phyloP scores from a whole-genome alignment of 176 grass and related monocot genomes.

The Avena atlantica region DNA sequence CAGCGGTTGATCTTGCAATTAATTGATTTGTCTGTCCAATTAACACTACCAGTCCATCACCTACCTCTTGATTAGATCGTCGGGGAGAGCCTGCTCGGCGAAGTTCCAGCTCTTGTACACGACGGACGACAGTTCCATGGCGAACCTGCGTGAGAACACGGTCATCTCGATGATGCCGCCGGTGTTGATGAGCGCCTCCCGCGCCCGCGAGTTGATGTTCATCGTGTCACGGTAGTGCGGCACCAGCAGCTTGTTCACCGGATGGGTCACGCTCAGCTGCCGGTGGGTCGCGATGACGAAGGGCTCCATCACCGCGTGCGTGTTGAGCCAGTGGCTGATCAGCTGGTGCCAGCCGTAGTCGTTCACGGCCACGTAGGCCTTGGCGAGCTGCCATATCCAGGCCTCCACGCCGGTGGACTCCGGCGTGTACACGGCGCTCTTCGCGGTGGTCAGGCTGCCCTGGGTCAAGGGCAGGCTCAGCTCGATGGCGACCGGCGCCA shows the following conservation, averaged over 20 bases:
- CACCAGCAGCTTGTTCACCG: background rate
- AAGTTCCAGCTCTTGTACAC: conserved; percentile 18
- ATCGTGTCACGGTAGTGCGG: conserved; percentile 10
- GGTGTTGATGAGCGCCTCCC: background rate
- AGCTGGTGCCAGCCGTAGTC: background rate
- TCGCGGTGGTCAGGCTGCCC: background rate
- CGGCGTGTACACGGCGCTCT: conserved; percentile 1
- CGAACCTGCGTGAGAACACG: conserved; percentile 2
- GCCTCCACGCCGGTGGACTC: background rate
- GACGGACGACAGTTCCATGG: background rate
- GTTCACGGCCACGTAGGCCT: conserved; percentile 2
- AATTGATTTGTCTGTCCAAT: background rate
- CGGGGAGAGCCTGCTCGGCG: conserved; percentile 3
- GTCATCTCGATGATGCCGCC: background rate
- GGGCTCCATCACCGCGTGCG: too few species aligned
- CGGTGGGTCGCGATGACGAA: background rate
- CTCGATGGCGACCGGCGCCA: conserved; percentile 3
- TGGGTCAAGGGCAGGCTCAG: background rate
- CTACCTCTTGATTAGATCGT: conserved; percentile 4
- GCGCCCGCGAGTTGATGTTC: conserved; percentile 21
- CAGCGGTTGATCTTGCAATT: background rate
- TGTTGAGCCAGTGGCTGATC: too few species aligned
- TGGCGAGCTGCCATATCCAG: conserved; percentile 32
- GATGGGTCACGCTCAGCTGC: conserved; percentile 12
- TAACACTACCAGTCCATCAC: background rate